phyloP scores from a whole-genome alignment of 176 grass and related monocot genomes.

The Coix lacrymajobi region DNA sequence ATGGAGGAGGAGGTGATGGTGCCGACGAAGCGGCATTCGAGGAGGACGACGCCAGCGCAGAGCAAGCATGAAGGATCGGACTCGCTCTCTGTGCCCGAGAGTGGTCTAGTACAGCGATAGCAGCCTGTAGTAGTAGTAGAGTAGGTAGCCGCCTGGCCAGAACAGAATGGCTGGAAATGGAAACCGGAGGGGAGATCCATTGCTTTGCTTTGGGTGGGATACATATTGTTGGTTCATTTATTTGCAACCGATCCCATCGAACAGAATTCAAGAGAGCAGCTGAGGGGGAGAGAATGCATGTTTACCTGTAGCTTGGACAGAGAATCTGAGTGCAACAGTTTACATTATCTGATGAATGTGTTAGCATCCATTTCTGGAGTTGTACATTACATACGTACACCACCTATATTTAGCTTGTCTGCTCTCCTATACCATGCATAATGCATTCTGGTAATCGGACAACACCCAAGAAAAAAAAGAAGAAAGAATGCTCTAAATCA shows the following conservation, averaged over 20 bases:
- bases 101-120: background rate
- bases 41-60: constrained; percentile 56
- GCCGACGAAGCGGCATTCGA: constrained; percentile 83
- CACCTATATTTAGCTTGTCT: background rate
- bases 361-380: background rate
- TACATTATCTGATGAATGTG: background rate
- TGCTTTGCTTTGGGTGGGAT: background rate
- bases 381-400: background rate
- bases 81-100: constrained; percentile 39
- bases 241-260: background rate
- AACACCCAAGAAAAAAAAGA: background rate
- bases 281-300: background rate
- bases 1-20: constrained; percentile 58
- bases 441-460: background rate
- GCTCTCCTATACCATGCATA: too few species aligned
- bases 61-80: constrained; percentile 62
- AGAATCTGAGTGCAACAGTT: background rate
- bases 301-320: background rate
- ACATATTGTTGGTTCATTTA: background rate
- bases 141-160: background rate
- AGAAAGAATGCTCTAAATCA: background rate
- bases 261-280: background rate
- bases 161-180: background rate
- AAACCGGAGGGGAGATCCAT: background rate
- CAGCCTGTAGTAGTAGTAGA: too few species aligned